Evolutionary conservation across 2,329 filamentous ascomycete species (phyloP).

Genomic region (Ascocoryne sarcoides): DNA sequence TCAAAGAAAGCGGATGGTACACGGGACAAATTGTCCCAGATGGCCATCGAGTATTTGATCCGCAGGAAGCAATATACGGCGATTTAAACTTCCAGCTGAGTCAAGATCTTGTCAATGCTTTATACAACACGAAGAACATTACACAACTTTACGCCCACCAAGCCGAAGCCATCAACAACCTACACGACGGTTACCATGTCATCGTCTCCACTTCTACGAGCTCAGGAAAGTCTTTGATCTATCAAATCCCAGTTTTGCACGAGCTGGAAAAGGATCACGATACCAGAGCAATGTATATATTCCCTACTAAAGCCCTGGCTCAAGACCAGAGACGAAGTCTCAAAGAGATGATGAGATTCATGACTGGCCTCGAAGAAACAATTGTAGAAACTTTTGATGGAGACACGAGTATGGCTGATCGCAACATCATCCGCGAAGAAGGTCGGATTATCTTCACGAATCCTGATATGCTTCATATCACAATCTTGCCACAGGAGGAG

Average conservation of each 20-base stretch:
- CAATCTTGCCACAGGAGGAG: conserved; percentile 85
- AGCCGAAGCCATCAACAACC: conserved; percentile 81
- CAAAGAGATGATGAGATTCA: conserved; percentile 72
- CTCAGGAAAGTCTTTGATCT: conserved; percentile 96
- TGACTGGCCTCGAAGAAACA: conserved; percentile 65
- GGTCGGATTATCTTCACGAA: conserved; percentile 95
- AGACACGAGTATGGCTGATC: conserved; percentile 75
- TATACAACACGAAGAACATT: conserved; percentile 88
- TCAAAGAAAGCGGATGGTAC: conserved; percentile 81
- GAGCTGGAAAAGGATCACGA: conserved; percentile 69
- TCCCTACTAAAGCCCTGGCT: conserved; percentile 91
- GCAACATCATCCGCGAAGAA: conserved; percentile 76
- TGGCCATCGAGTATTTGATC: conserved; percentile 83
- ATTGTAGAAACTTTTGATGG: conserved; percentile 93
- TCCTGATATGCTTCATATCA: conserved; percentile 94
- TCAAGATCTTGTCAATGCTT: conserved; percentile 86
- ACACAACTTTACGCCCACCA: conserved; percentile 85
- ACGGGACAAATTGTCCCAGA: conserved; percentile 86
- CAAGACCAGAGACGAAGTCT: conserved; percentile 89
- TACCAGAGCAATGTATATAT: conserved; percentile 92
- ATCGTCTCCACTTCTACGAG: conserved; percentile 93
- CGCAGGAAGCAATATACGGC: conserved; percentile 72
- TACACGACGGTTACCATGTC: conserved; percentile 75
- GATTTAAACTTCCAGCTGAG: conserved; percentile 80
- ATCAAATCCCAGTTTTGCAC: conserved; percentile 86